Base-by-base conservation (phyloP, 2,329 filamentous ascomycete genomes). In the Fusarium setosum region DNA sequence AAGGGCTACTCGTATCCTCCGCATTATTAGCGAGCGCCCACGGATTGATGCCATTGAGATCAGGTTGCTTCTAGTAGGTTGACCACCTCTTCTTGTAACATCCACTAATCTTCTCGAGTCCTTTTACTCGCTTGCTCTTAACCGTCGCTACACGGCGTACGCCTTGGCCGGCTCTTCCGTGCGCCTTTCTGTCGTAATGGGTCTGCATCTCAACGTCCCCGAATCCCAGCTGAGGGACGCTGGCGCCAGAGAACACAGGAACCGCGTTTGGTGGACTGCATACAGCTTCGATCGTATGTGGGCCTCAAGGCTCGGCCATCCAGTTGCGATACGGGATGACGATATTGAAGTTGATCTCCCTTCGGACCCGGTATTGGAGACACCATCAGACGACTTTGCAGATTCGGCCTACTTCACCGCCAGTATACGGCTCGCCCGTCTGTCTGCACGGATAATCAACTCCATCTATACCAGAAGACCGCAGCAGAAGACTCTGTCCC, bases 301-400 rank as follows among this genome's bases (percentile, higher is more conserved):
- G 77, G 81, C 81, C 4, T 81, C 82, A 0, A 82, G 83, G 44
- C 76, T 84, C 49, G 81, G 83, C 0, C 78, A 84, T 21, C 82
- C 83, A 0, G 77, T 81, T 7, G 80, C 82, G 35, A 80, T 85
- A 6, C 76, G 78, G 12, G 83, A 85, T 49, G 77, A 82, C 32
- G 83, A 83, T 17, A 84, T 84, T 5, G 73, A 80, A 29, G 79
- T 82, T 5, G 77, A 81, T 23, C 65, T 80, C 6, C 82, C 82
- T 0, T 79, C 78, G 0, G 74, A 77, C 12, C 69, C 74, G 1
- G 65, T 72, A 1, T 35, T 80, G 1, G 72, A 32, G 6, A 50
- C 42, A 0, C 47, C 74, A 0, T 61, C 67, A 1, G 70, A 72
- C 8, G 76, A 79, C 26, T 79, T 79, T 38, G 69, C 62, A 1